Base-by-base conservation (phyloP, 805 yeast genomes). In the Candida verbasci region DNA sequence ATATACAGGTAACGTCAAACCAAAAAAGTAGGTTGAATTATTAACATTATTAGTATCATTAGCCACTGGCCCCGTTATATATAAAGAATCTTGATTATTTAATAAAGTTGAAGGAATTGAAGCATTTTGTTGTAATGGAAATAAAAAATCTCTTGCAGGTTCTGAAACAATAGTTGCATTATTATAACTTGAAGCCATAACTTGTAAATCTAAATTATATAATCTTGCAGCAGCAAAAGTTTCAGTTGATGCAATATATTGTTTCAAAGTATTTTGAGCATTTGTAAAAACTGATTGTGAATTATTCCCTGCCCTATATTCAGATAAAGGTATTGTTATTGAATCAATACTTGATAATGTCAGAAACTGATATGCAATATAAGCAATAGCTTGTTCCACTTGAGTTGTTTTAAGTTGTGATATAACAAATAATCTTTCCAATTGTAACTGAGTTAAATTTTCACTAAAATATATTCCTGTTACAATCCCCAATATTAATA, bases 391-490 rank as follows among this genome's bases (percentile, higher is more conserved):
- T 58, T 86, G 96, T 37, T 71, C 72, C 15, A 87, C 65, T 56
- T 88, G 96, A 0, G 89, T 74, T 0, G 91, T 78, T 56, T 86
- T 87, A 38, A 88, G 64, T 55, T 84, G 84, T 2, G 95, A 84
- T 15, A 87, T 84, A 29, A 86, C 86, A 48, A 75, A 76, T 17
- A 88, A 62, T 39, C 88, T 72, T 43, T 85, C 88, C 1, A 80
- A 76, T 48, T 94, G 68, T 29, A 84, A 58, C 31, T 71, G 59
- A 21, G 78, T 72, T 41, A 81, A 76, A 43, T 77, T 82, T 15
- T 65, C 56, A 3, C 86, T 75, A 55, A 83, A 86, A 56, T 85
- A 85, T 3, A 82, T 74, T 34, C 68, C 93, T 8, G 86, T 76
- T 17, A 83, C 87, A 15, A 84, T 65, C 6, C 93, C 88, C 30